Evolutionary conservation across 345 rosid genomes (phyloP), one percentile per base, ranked within the genome.

Genomic region (Salix koriyanagi): DNA sequence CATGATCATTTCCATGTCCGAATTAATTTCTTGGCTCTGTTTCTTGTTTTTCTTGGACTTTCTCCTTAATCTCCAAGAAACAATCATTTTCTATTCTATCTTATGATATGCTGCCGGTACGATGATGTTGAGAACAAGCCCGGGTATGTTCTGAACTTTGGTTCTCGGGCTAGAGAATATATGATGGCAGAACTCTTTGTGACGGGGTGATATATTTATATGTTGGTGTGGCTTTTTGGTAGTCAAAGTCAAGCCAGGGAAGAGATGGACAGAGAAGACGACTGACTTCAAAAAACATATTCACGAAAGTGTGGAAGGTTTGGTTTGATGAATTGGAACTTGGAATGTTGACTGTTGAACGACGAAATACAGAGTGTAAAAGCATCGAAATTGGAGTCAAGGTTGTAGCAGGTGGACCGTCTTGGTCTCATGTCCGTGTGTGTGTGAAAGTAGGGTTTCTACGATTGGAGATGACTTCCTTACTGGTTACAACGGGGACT

Each of bases 261-360:
- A 25, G 74, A 71, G 46, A 1, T 26, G 50, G n/a, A 68, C 19
- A 14, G 37, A 9, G 44, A 65, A 60, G 48, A 4, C 1, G 13
- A n/a, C 34, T 7, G 56, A n/a, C 61, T 56, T 21, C 26, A n/a
- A 58, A n/a, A 54, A 46, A 34, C 25, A 5, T 34, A 34, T 34
- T 0, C 26, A 41, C 9, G n/a, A 19, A 14, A 56, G 37, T n/a
- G 25, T 52, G 37, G 78, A 26, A 18, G 72, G 62, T 44, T 46
- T 19, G 72, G 62, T 30, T 65, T 19, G 68, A 9, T 14, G 12
- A 25, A 5, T 7, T 11, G 42, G 50, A 67, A 42, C 48, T 32
- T 74, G 65, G 72, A 66, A 67, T 30, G 25, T 79, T 79, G 82
- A 79, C 82, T 54, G 54, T 74, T 79, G 77, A 79, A 79, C 44